Evolutionary conservation across 2,329 filamentous ascomycete species (phyloP).

Genomic region (Monosporascus ibericus): DNA sequence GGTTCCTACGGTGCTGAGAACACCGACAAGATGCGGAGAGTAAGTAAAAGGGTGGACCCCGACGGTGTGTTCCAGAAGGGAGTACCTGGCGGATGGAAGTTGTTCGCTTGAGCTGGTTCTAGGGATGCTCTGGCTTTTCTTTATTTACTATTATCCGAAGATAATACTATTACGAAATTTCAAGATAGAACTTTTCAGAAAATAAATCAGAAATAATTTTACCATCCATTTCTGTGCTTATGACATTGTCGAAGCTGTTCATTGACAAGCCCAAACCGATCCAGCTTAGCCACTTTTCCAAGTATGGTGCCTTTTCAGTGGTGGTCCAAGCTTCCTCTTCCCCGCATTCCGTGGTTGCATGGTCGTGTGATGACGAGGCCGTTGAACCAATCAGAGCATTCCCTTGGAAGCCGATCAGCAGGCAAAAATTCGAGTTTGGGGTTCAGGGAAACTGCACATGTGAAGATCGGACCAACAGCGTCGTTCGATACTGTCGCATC

Average conservation of each 20-base stretch:
- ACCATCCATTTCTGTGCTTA: no score
- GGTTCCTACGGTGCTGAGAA: slow-evolving; percentile 11
- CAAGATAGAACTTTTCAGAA: no score
- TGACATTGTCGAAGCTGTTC: no score
- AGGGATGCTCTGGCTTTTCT: no score
- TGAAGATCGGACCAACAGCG: background rate
- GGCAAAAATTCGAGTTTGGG: background rate
- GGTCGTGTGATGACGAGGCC: background rate
- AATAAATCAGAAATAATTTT: no score
- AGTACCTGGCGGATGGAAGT: slow-evolving; percentile 17
- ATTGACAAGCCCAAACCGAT: no score
- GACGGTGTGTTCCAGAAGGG: slow-evolving; percentile 18
- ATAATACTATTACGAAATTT: no score
- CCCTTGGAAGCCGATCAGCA: background rate
- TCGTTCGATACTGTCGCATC: background rate
- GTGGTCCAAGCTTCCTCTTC: background rate
- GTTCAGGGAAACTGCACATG: no score
- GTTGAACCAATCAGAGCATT: background rate
- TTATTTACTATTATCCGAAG: no score
- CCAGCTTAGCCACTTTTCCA: no score
- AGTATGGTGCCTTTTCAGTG: no score
- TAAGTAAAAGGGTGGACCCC: slow-evolving; percentile 20
- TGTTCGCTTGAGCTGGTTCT: background rate
- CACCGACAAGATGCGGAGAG: slow-evolving; percentile 7
- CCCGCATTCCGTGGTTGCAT: background rate